Evolutionary conservation across 345 rosid species (phyloP).

Genomic region (Brassica rapa): DNA sequence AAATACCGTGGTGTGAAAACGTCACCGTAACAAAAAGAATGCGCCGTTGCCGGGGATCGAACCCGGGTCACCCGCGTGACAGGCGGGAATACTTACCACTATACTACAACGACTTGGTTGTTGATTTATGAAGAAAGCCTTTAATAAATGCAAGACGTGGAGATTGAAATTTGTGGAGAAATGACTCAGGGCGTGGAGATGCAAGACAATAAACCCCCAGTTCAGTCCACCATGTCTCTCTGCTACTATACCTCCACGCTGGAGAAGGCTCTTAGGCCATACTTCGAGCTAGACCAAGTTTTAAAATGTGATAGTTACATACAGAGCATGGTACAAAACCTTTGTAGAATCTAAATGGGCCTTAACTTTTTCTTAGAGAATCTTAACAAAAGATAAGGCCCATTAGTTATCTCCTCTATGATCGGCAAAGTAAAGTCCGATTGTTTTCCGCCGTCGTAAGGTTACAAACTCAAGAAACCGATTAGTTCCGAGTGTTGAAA

Average conservation of each 20-base stretch:
- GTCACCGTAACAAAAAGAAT: neutral
- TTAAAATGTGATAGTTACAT: neutral
- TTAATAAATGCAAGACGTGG: neutral
- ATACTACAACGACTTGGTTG: conserved; percentile 81
- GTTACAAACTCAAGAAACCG: conserved; percentile 7
- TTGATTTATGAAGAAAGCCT: neutral
- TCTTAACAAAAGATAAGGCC: neutral
- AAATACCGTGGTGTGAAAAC: neutral
- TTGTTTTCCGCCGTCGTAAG: conserved; percentile 21
- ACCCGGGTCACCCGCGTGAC: conserved; percentile 99
- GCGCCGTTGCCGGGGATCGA: conserved; percentile 65
- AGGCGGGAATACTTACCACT: conserved; percentile 93
- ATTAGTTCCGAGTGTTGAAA: neutral
- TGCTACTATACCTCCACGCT: conserved; percentile 31
- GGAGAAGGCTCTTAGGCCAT: neutral
- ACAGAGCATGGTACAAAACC: neutral
- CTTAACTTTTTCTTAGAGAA: neutral
- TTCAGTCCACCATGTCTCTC: conserved; percentile 50
- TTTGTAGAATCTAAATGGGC: conserved; percentile 18
- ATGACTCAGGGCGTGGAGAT: conserved; percentile 78
- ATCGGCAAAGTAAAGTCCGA: conserved; percentile 7
- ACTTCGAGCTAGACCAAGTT: neutral
- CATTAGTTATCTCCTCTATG: neutral
- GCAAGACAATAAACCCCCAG: conserved; percentile 62
- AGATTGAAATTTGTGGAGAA: conserved; percentile 17